These are phyloP conservation scores for Ambispora gerdemannii DNA, from an alignment of 192 early-diverging fungal genomes.

Conservation along the genomic window DNA sequence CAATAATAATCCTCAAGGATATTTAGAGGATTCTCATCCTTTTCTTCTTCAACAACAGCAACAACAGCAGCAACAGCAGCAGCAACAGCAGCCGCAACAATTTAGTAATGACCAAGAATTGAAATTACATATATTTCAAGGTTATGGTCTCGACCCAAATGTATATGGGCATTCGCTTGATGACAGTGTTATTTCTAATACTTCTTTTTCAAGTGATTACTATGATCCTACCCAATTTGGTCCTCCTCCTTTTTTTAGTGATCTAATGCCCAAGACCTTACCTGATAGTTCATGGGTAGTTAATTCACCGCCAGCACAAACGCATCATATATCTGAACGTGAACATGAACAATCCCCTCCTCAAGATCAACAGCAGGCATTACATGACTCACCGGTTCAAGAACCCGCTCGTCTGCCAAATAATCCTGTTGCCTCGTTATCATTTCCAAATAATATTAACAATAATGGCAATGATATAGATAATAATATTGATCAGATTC, in stretches of 20 bases:
- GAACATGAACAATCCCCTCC: not conserved
- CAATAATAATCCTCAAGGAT: not conserved
- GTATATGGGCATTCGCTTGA: not conserved
- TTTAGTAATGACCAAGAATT: not conserved
- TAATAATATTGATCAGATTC: not conserved
- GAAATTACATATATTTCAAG: not conserved
- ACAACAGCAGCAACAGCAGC: not conserved
- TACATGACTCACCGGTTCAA: not conserved
- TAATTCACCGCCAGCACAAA: not conserved
- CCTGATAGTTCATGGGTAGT: not conserved
- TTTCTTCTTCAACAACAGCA: too few species aligned
- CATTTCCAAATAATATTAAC: not conserved
- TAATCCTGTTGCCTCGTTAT: not conserved
- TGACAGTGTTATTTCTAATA: not conserved
- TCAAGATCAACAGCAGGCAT: constrained; percentile 1
- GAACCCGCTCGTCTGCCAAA: not conserved
- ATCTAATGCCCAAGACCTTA: not conserved
- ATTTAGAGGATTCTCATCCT: not conserved
- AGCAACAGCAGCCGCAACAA: not conserved
- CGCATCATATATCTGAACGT: not conserved
- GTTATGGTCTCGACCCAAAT: not conserved
- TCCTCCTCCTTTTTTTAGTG: not conserved
- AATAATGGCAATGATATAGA: not conserved
- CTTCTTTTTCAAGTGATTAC: not conserved
- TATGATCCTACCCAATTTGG: not conserved